Evolutionary conservation across 2,329 filamentous ascomycete species (phyloP), one percentile per base, ranked within the genome.

Genomic region (Ascocoryne sarcoides): DNA sequence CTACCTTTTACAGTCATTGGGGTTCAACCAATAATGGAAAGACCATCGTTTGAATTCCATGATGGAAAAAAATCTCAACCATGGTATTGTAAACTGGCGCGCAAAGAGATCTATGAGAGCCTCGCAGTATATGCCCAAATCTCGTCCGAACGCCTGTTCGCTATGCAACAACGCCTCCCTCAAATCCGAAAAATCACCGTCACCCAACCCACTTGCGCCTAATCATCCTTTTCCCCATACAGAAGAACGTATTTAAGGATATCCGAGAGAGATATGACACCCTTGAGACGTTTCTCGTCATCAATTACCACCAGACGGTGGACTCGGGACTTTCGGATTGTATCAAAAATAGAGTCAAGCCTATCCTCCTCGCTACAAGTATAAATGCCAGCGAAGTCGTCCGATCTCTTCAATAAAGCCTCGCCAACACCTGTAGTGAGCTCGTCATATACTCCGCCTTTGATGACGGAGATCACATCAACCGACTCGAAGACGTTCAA

Each of bases 401-500:
- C 84, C 10, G 86, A 78, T 47, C 90, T 77, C 62, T 84, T 93
- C 54, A 86, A 80, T 41, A 96, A 68, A 2, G 90, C 90, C 47
- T 95, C 89, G 32, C 90, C 92, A 4, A 96, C 85, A 5, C 76
- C 85, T 15, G 88, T 76, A 44, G 83, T 80, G 42, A 98, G 70
- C 51, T 95, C 90, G 49, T 96, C 92, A 58, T 96, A 96, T 26
- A 79, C 79, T 15, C 89, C 88, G 16, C 87, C 88, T 64, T 93
- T 94, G 65, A 98, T 94, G 54, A 95, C 80, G 0, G 89, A 83
- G 52, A 98, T 95, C 45, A 98, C 89, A 63, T 98, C 92, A 37
- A 98, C 89, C 2, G 92, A 86, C 65, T 98, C 93, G 57, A 98
- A 98, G 9, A 96, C 88, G 57, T 98, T 98, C 48, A 96, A 76